These are phyloP conservation scores for Tulasnella sp. DNA, from an alignment of 768 basidiomycete genomes.

Conservation along the genomic window DNA sequence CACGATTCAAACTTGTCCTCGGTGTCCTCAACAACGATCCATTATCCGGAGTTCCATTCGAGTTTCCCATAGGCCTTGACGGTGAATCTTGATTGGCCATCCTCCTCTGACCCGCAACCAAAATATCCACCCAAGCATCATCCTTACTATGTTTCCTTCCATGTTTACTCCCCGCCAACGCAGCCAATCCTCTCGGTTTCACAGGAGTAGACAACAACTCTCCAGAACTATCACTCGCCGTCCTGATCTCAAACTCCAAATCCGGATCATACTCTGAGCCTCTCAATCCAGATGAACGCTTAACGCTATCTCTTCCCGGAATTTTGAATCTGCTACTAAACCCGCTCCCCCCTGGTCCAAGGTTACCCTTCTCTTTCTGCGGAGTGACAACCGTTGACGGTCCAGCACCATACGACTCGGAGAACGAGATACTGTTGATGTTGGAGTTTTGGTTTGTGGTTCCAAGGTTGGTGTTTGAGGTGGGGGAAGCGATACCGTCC, in stretches of 20 bases:
- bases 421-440: too few species aligned
- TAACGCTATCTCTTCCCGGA: not conserved
- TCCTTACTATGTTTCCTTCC: constrained; percentile 35
- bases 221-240: constrained; percentile 16
- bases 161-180: constrained; percentile 21
- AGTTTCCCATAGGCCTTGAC: not conserved
- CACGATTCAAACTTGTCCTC: constrained; percentile 16
- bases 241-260: constrained; percentile 70
- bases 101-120: constrained; percentile 42
- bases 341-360: too few species aligned
- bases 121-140: constrained; percentile 81
- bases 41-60: not conserved
- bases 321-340: constrained; percentile 6
- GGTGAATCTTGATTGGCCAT: constrained; percentile 24
- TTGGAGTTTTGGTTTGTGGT: too few species aligned
- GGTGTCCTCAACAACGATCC: constrained; percentile 3
- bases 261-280: constrained; percentile 58
- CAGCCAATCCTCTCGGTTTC: too few species aligned
- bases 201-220: constrained; percentile 4
- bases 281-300: not conserved
- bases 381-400: not conserved
- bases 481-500: not conserved
- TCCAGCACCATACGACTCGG: not conserved
- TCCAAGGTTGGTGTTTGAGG: too few species aligned
- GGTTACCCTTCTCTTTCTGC: constrained; percentile 8